phyloP scores from a whole-genome alignment of 164 flowering plant species.

The Brasenia schreberi region DNA sequence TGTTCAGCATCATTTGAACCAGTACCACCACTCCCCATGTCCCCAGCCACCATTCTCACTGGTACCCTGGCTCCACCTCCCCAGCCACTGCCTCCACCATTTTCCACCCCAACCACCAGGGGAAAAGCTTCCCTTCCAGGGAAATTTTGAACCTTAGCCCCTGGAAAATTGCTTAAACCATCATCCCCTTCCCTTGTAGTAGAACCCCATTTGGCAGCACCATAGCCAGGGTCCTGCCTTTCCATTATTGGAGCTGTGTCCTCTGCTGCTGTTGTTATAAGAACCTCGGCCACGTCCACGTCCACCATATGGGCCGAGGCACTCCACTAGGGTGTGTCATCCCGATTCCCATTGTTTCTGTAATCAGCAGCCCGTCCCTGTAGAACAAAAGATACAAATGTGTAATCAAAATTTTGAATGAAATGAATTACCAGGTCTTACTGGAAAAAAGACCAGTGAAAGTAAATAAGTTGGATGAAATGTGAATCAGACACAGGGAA shows the following conservation, averaged over 20 bases:
- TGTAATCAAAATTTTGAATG: no score
- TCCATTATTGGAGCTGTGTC: conserved; percentile 19
- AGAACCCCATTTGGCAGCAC: conserved; percentile 44
- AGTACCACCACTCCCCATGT: background rate
- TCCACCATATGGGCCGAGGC: conserved; percentile 56
- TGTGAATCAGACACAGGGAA: no score
- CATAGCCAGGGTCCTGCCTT: conserved; percentile 33
- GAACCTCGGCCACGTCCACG: conserved; percentile 44
- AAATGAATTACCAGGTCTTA: no score
- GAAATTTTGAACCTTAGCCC: conserved; percentile 41
- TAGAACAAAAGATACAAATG: no score
- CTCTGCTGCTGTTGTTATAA: conserved; percentile 20
- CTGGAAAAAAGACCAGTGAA: no score
- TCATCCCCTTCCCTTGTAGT: conserved; percentile 29
- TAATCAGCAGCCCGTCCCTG: no score
- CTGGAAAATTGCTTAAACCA: conserved; percentile 44
- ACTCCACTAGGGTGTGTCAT: conserved; percentile 49
- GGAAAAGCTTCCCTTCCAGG: conserved; percentile 65
- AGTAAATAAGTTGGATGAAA: no score
- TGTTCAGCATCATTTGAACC: background rate
- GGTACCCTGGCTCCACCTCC: background rate
- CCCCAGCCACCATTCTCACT: background rate
- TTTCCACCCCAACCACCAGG: conserved; percentile 14
- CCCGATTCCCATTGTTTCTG: no score
- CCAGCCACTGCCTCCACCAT: background rate